These are phyloP conservation scores for Penicillium olsonii DNA, from an alignment of 2,329 filamentous ascomycete genomes.

Conservation along the genomic window DNA sequence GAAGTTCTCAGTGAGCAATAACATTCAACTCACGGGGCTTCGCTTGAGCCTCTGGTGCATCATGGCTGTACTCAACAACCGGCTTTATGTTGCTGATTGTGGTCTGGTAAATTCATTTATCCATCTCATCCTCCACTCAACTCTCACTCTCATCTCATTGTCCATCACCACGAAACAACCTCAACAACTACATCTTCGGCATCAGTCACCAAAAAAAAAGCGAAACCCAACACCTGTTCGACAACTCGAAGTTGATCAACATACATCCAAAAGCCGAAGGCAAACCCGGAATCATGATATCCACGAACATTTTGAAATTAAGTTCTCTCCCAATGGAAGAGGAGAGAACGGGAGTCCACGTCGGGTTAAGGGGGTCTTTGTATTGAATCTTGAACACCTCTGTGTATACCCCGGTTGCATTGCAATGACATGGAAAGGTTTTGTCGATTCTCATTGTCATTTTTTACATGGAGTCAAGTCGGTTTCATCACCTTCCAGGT, in stretches of 20 bases:
- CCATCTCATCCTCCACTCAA: background rate
- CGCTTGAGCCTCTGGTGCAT: background rate
- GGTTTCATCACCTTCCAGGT: slow-evolving; percentile 12
- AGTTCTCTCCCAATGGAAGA: background rate
- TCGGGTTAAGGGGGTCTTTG: background rate
- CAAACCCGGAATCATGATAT: slow-evolving; percentile 2
- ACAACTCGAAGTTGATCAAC: background rate
- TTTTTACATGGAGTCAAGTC: slow-evolving; percentile 21
- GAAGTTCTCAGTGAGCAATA: slow-evolving; percentile 33
- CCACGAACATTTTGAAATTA: slow-evolving; percentile 9
- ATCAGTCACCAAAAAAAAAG: background rate
- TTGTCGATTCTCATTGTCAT: slow-evolving; percentile 13
- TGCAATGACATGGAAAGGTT: slow-evolving; percentile 16
- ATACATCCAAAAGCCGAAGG: background rate
- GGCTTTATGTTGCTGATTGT: background rate
- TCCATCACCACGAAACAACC: background rate
- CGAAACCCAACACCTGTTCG: background rate
- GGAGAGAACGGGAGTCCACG: slow-evolving; percentile 7
- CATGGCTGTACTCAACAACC: background rate
- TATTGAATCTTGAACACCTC: slow-evolving; percentile 2
- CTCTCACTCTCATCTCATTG: background rate
- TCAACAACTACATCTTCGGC: background rate
- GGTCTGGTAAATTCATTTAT: background rate
- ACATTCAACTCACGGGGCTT: slow-evolving; percentile 16
- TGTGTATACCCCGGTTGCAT: slow-evolving; percentile 22